Base-by-base conservation (phyloP, 805 yeast genomes). In the Candida peoriensis region DNA sequence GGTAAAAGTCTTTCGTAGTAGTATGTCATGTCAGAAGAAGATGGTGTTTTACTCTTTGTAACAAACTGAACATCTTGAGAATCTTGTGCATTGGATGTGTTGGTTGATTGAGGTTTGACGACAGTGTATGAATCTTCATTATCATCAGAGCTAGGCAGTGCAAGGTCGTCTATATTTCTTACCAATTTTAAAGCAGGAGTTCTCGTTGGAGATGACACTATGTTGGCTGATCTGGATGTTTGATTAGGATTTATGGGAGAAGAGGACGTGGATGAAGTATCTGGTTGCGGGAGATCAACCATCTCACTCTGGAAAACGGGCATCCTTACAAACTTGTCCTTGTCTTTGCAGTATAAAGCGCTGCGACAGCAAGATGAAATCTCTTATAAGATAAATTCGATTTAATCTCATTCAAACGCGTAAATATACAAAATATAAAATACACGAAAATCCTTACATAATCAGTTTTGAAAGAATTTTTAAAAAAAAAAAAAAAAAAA, bases 1-100 rank as follows among this genome's bases (percentile, higher is more conserved):
- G 97, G 97, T 27, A 85, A 70, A 25, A 83, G 60, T 18, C 77
- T 59, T 43, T 76, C 76, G 53, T 86, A 86, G 57, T 78, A 85
- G 50, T 72, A 77, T 9, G 63, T 62, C 87, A 84, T 81, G 51
- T 83, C 89, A 8, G 81, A 72, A 3, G 63, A 47, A 22, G 56
- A 50, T 6, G 39, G 39, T 2, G 36, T 34, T 12, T 37, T 34
- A 4, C 38, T 25, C 20, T 25, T 25, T 8, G 8, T 25, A 17
- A 20, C 20, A 4, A 30, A 27, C 28, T 24, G 38, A 17, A 20
- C 20, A 4, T 33, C 30, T 31, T 24, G 38, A 13, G 41, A 33
- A 8, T 36, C 30, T 5, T 28, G 15, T 7, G 22, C 23, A 8
- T 32, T 22, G 15, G n/a, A n/a, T n/a, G n/a, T n/a, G n/a, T 25